Conservation (phyloP, 495 filamentous ascomycete genomes). For the Aspergillus avenaceus region DNA sequence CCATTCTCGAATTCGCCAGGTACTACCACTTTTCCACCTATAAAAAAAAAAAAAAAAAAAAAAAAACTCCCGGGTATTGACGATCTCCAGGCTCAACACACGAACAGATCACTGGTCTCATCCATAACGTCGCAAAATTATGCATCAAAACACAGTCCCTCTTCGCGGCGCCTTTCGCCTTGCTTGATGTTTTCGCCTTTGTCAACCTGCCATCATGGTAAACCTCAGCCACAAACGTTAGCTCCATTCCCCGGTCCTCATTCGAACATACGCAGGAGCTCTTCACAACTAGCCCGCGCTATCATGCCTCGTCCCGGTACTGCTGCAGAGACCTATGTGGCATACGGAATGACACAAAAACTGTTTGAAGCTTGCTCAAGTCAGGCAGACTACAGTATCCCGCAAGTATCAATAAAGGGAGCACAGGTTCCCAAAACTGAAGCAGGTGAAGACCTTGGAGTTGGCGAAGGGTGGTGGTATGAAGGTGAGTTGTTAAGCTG, state of each 20-base stretch:
- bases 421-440: slow-evolving; percentile 57
- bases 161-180: background rate
- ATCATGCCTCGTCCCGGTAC: slow-evolving; percentile 30
- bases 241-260: background rate
- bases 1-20: background rate
- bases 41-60: too few species aligned
- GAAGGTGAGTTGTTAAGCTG: slow-evolving; percentile 50
- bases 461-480: slow-evolving; percentile 78
- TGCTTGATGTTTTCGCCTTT: background rate
- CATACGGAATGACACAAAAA: slow-evolving; percentile 71
- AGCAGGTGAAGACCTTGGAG: slow-evolving; percentile 73
- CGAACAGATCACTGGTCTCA: background rate
- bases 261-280: slow-evolving; percentile 8
- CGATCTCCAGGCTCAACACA: background rate
- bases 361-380: slow-evolving; percentile 72
- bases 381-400: slow-evolving; percentile 72
- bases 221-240: background rate
- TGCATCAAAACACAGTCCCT: background rate
- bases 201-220: background rate
- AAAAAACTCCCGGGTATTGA: background rate
- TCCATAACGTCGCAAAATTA: background rate
- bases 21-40: background rate
- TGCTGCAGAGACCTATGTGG: slow-evolving; percentile 65
- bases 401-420: slow-evolving; percentile 49
- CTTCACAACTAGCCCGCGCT: slow-evolving; percentile 31